Evolutionary conservation across 495 filamentous ascomycete genomes (phyloP).

Genomic region (Parmelia sp.): DNA sequence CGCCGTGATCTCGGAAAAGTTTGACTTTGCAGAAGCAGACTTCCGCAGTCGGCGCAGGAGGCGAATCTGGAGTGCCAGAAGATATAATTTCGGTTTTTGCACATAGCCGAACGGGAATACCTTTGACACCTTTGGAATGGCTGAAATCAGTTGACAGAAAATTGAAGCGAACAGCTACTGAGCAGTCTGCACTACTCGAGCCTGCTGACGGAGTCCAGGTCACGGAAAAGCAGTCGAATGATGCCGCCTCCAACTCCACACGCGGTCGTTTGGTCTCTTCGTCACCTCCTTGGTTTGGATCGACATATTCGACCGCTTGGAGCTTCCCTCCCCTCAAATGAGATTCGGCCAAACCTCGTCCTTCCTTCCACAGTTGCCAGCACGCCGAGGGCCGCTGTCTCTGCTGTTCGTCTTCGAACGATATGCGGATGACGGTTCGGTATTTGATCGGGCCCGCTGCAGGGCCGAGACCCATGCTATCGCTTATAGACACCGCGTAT

Average conservation of each 20-base stretch:
- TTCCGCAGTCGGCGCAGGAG: conserved; percentile 47
- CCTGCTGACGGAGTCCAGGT: conserved; percentile 69
- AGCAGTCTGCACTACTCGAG: conserved; percentile 58
- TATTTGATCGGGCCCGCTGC: conserved; percentile 51
- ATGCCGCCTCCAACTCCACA: conserved; percentile 72
- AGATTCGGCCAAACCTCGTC: conserved; percentile 79
- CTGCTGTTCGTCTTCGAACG: conserved; percentile 91
- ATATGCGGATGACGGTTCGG: conserved; percentile 81
- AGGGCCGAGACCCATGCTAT: conserved; percentile 43
- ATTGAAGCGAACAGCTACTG: conserved; percentile 87
- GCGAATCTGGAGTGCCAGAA: conserved; percentile 35
- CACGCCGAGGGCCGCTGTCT: conserved; percentile 71
- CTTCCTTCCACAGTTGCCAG: conserved; percentile 97
- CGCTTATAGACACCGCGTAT: conserved; percentile 72
- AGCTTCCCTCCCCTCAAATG: conserved; percentile 81
- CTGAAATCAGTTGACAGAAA: conserved; percentile 98
- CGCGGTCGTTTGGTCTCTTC: conserved; percentile 65
- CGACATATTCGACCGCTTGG: conserved; percentile 89
- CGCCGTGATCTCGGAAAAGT: conserved; percentile 92
- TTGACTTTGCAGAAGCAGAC: conserved; percentile 94
- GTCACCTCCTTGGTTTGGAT: conserved; percentile 61
- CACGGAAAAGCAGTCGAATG: conserved; percentile 88
- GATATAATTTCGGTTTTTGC: conserved; percentile 70
- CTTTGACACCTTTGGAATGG: conserved; percentile 96
- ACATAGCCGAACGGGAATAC: conserved; percentile 86